Evolutionary conservation across 306 rosid genomes (phyloP).

Genomic region (Cicer cuneatum): DNA sequence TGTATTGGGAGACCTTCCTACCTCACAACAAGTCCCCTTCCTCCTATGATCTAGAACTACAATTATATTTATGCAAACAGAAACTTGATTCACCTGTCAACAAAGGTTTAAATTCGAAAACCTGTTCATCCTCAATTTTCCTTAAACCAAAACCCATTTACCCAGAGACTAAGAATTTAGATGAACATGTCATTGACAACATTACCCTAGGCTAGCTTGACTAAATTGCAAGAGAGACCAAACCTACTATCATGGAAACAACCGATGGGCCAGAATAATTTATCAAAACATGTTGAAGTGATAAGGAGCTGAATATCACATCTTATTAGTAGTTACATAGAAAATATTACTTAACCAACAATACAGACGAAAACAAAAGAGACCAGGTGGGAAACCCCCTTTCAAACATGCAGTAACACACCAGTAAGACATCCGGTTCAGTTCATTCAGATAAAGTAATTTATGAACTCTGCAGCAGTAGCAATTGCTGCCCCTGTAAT

Average conservation of each 20-base stretch:
- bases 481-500: constrained; percentile 93
- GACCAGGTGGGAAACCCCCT: not conserved
- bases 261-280: not conserved
- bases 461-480: constrained; percentile 82
- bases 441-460: constrained; percentile 69
- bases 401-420: constrained; percentile 36
- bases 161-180: constrained; percentile 2
- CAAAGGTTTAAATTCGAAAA: constrained; percentile 7
- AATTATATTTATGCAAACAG: constrained; percentile 56
- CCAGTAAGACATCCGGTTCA: constrained; percentile 10
- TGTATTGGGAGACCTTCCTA: constrained; percentile 62
- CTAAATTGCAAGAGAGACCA: too few species aligned
- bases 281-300: constrained; percentile 34
- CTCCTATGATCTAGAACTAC: constrained; percentile 67
- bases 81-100: constrained; percentile 65
- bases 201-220: not conserved
- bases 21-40: constrained; percentile 63
- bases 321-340: constrained; percentile 13
- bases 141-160: constrained; percentile 21
- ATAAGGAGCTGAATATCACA: constrained; percentile 17
- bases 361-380: constrained; percentile 16
- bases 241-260: constrained; percentile 13
- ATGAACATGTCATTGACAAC: constrained; percentile 26
- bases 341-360: not conserved
- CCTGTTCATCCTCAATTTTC: constrained; percentile 14